A percentile compares a stretch with the other conserved stretches of the same genome.
Conservation (phyloP, 495 filamentous ascomycete species). For the Neurospora pannonica region DNA sequence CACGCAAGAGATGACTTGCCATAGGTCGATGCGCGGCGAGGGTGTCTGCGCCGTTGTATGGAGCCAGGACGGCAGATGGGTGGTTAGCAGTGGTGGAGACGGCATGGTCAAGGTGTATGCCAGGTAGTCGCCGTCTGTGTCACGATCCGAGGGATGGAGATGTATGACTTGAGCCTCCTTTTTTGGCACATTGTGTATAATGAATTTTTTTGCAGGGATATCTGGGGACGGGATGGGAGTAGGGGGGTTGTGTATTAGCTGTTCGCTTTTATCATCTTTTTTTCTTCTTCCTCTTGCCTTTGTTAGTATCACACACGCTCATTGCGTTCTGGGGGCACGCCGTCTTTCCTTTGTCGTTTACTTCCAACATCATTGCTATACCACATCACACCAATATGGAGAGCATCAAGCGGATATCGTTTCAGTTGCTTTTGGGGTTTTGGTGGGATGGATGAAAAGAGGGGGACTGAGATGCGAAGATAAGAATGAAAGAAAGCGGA, state of each 20-base stretch:
- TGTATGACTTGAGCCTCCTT: not conserved
- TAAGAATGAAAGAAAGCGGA: not conserved
- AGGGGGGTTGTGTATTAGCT: not conserved
- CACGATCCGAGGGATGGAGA: not conserved
- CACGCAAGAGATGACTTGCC: conserved; percentile 85
- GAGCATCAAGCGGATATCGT: not conserved
- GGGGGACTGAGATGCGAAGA: not conserved
- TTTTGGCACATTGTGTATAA: not conserved
- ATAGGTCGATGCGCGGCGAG: conserved; percentile 87
- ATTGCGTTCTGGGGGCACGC: not conserved
- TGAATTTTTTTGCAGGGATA: not conserved
- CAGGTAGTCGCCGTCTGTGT: conserved; percentile 15
- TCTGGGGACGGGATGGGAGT: not conserved
- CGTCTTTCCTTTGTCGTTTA: not conserved
- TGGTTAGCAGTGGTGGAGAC: conserved; percentile 92
- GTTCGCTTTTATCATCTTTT: not conserved
- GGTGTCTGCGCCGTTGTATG: conserved; percentile 88
- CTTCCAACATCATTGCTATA: not conserved
- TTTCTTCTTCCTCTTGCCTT: not conserved
- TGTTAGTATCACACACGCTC: not conserved
- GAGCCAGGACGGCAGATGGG: conserved; percentile 89
- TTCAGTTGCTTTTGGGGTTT: not conserved
- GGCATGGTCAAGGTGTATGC: conserved; percentile 95
- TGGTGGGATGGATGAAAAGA: not conserved
- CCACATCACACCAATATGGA: not conserved